Conservation (phyloP, 257 asterid species). For the Solanum lycopersicoides region DNA sequence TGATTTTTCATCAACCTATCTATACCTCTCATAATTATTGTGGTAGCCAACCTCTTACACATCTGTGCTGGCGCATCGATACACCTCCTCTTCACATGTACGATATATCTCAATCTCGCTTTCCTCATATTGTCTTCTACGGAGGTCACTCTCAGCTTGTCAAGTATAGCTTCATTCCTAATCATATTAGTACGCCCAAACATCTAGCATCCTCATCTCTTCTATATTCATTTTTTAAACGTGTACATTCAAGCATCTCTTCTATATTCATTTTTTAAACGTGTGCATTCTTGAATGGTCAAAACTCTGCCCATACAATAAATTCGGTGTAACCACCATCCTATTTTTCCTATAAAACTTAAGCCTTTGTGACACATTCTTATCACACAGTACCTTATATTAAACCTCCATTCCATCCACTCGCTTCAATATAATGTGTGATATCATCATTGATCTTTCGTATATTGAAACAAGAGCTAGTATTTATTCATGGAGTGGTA, state of each 20-base stretch:
- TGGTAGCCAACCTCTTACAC: neutral
- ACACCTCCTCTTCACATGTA: neutral
- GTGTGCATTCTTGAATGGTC: neutral
- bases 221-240: too few species aligned
- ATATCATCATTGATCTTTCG: neutral
- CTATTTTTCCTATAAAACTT: neutral
- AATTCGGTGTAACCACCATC: neutral
- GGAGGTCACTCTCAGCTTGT: neutral
- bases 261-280: too few species aligned
- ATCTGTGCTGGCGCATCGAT: neutral
- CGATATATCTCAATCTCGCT: neutral
- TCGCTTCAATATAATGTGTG: neutral
- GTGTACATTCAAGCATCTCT: neutral
- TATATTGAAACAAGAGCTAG: neutral
- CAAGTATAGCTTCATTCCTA: neutral
- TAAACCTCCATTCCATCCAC: neutral
- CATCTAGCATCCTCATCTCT: neutral
- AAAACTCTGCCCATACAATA: neutral
- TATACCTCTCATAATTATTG: neutral
- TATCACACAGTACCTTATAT: neutral
- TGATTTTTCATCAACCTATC: neutral
- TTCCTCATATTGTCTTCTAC: neutral
- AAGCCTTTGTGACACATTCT: neutral
- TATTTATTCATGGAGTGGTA: too few species aligned
- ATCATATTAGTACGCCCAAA: neutral